Evolutionary conservation across 179 eudicot species (phyloP), one percentile per base, ranked within the genome.

Genomic region (Vitellaria paradoxa): DNA sequence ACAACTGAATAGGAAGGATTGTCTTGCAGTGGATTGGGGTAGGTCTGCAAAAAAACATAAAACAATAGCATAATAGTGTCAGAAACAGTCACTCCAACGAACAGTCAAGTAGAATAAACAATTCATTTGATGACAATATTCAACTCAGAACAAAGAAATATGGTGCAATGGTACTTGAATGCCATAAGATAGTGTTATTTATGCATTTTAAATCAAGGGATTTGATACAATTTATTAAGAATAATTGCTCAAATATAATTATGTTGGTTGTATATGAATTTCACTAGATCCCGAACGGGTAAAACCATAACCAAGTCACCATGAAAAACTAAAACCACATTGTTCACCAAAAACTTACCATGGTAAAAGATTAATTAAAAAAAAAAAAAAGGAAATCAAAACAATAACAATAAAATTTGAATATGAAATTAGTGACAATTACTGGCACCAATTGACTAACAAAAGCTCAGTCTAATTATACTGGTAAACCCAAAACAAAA

Each of bases 1-100:
- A 83, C 88, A 20, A 79, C 90, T 24, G 88, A 72, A 73, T 92
- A 92, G 50, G 97, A 82, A 75, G 91, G 89, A 82, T 92, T 91
- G 75, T 82, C 78, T 80, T 84, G 88, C 80, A 92, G 82, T 13
- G 97, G 97, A 79, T 92, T 91, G n/a, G 88, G 78, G 63, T 86
- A 91, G 17, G 88, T 79, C 95, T 92, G 91, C 78, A 79, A 24
- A 23, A 26, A 69, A 15, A 52, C 17, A 5, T 42, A 47, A 68
- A 49, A 52, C 24, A 12, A 40, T 4, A 40, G 45, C 18, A 40
- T 40, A 45, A 42, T 52, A 7, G 20, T 68, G 59, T 70, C 56
- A 49, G 73, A 69, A 14, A 10, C 7, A 18, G n/a, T 69, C 73
- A 23, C 11, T 40, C 50, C 21, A 9, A 20, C 65, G 21, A 23